These are phyloP conservation scores for Saururus chinensis DNA, from an alignment of 164 flowering plant genomes.

Conservation along the genomic window DNA sequence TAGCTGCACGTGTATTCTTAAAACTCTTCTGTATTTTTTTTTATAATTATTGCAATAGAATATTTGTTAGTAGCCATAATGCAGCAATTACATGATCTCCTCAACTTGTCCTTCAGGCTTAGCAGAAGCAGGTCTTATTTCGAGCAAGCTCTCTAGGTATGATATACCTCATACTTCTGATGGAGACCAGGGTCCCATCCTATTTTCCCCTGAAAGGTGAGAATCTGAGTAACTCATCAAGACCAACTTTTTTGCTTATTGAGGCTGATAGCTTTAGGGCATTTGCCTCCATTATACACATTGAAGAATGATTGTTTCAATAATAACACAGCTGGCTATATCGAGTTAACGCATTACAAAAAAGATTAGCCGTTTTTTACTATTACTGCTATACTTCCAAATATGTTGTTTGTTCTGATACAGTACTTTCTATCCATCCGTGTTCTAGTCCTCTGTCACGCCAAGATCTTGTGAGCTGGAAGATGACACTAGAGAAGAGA, in stretches of 20 bases:
- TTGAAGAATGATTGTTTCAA: too few relatives aligned
- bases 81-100: not conserved
- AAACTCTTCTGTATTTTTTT: too few relatives aligned
- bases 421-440: constrained; percentile 5
- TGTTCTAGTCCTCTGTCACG: constrained; percentile 82
- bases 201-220: constrained; percentile 87
- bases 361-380: not conserved
- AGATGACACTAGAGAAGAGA: constrained; percentile 77
- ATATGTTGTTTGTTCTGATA: not conserved
- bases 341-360: not conserved
- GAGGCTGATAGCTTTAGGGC: too few relatives aligned
- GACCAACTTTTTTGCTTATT: not conserved
- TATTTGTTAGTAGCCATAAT: not conserved
- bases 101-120: constrained; percentile 43
- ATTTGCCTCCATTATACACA: too few relatives aligned
- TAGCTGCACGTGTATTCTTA: not conserved
- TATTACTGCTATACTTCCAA: not conserved
- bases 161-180: constrained; percentile 44
- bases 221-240: not conserved
- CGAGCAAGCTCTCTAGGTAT: constrained; percentile 77
- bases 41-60: too few relatives aligned
- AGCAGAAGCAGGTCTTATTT: constrained; percentile 97
- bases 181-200: constrained; percentile 32
- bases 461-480: constrained; percentile 98
- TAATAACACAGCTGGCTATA: not conserved